These are phyloP conservation scores for Simplicillium sp. DNA, from an alignment of 2,329 filamentous ascomycete genomes.

Conservation along the genomic window DNA sequence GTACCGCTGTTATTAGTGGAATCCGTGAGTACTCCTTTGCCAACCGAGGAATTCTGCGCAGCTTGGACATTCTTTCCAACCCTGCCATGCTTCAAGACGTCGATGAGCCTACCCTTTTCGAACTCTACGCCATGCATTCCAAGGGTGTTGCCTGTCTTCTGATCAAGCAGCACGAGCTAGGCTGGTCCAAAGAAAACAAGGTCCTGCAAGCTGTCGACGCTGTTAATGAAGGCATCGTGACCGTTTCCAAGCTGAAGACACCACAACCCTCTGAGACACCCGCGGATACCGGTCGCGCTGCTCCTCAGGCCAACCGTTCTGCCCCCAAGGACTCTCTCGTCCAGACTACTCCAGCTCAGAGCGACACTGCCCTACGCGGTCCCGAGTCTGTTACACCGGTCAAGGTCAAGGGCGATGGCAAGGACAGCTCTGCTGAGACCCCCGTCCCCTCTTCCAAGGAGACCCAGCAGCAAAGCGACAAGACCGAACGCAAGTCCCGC, in stretches of 20 bases:
- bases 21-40: conserved; percentile 91
- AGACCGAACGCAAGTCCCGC: conserved; percentile 48
- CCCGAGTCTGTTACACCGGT: conserved; percentile 21
- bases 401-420: conserved; percentile 31
- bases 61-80: conserved; percentile 75
- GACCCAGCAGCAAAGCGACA: conserved; percentile 33
- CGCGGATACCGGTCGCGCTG: conserved; percentile 23
- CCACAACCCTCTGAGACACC: conserved; percentile 31
- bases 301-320: conserved; percentile 17
- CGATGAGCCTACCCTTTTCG: conserved; percentile 72
- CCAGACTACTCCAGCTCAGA: conserved; percentile 15
- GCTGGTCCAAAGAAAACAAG: conserved; percentile 87
- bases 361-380: conserved; percentile 19
- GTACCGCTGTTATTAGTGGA: conserved; percentile 94
- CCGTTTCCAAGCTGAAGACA: conserved; percentile 59
- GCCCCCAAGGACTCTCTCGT: conserved; percentile 24
- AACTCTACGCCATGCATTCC: conserved; percentile 95
- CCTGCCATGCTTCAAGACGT: conserved; percentile 53
- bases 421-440: conserved; percentile 23
- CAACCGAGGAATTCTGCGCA: conserved; percentile 77
- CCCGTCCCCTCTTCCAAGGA: conserved; percentile 27
- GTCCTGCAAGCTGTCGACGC: conserved; percentile 73
- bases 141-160: conserved; percentile 88
- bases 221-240: conserved; percentile 62
- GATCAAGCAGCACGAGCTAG: conserved; percentile 80